Base-by-base conservation (phyloP, 441 rosid species). In the Lepidium campestre region DNA sequence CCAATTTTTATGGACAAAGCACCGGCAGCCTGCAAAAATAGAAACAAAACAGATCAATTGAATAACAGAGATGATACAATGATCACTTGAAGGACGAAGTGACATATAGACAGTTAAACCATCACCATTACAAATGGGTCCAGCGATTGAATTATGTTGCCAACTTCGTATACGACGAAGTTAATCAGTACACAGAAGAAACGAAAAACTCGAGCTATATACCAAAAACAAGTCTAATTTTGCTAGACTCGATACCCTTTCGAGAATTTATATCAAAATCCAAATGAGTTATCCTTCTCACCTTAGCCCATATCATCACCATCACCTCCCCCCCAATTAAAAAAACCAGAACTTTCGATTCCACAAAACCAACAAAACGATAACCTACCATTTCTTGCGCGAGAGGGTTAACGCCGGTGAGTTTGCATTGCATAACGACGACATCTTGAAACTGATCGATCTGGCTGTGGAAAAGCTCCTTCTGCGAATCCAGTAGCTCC, bases 321-420 rank as follows among this genome's bases (percentile, higher is more conserved):
- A 22, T 0, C 17, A 15, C 35, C 41, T 49, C 23, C 0, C 3
- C 7, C 1, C n/a, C n/a, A 7, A 6, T 12, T 3, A 20, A 3
- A 29, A 31, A 60, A 54, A 39, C 2, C 27, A 20, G n/a, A 57
- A 41, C 34, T 60, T 25, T 46, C 45, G 32, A 46, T 13, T 19
- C 5, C 25, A 15, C 34, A 46, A 27, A 22, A 5, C 15, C 40
- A 56, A n/a, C 0, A 19, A 17, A 58, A 19, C 20, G 37, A 67
- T 6, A 52, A 77, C 86, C 57, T 68, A 92, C 99, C 99, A 92
- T 95, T 71, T 95, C 97, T 75, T 95, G 99, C 29, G 99, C 87
- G 58, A 95, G 97, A 59, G 98, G 99, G 70, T 95, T 95, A 80
- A 83, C 99, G 57, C 98, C 97, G 52, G 98, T 95, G 72, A 95